phyloP scores from a whole-genome alignment of 2,329 filamentous ascomycete species.

The Trichoderma sp. region DNA sequence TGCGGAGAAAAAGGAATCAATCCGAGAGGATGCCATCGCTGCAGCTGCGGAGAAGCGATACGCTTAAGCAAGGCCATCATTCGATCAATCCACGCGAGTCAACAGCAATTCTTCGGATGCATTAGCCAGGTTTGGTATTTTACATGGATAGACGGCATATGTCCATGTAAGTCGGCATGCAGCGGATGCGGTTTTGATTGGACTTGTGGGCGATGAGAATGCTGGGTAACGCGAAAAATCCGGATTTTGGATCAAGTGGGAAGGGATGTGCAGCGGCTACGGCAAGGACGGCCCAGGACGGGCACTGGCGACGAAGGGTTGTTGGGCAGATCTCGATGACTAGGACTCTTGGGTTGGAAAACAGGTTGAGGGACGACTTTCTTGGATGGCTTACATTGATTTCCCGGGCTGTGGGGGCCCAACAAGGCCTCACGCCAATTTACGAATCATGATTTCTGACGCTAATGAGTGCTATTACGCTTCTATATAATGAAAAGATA shows the following conservation, averaged over 20 bases:
- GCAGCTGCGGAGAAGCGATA: not conserved
- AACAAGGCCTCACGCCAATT: slow-evolving; percentile 12
- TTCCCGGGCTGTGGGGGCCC: slow-evolving; percentile 12
- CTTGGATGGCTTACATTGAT: slow-evolving; percentile 22
- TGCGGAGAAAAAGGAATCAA: slow-evolving; percentile 24
- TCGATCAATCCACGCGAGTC: not conserved
- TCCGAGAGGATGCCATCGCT: slow-evolving; percentile 20
- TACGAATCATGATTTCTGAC: slow-evolving; percentile 35
- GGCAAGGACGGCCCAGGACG: slow-evolving; percentile 21
- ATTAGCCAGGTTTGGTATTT: slow-evolving; percentile 1
- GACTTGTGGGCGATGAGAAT: not conserved
- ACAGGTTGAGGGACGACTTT: slow-evolving; percentile 20
- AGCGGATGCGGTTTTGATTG: not conserved
- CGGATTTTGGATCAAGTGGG: slow-evolving; percentile 5
- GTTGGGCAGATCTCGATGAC: slow-evolving; percentile 16
- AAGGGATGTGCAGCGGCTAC: not conserved
- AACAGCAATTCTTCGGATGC: slow-evolving; percentile 8
- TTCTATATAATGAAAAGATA: slow-evolving; percentile 5
- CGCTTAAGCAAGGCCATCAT: slow-evolving; percentile 8
- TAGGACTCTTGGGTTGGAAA: slow-evolving; percentile 10
- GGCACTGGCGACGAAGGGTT: slow-evolving; percentile 5
- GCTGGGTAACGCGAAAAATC: slow-evolving; percentile 2
- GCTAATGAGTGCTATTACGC: slow-evolving; percentile 14
- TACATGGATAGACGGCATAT: slow-evolving; percentile 2
- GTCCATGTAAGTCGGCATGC: slow-evolving; percentile 8